Base-by-base conservation (phyloP, 495 filamentous ascomycete genomes). In the Trichoderma virens region DNA sequence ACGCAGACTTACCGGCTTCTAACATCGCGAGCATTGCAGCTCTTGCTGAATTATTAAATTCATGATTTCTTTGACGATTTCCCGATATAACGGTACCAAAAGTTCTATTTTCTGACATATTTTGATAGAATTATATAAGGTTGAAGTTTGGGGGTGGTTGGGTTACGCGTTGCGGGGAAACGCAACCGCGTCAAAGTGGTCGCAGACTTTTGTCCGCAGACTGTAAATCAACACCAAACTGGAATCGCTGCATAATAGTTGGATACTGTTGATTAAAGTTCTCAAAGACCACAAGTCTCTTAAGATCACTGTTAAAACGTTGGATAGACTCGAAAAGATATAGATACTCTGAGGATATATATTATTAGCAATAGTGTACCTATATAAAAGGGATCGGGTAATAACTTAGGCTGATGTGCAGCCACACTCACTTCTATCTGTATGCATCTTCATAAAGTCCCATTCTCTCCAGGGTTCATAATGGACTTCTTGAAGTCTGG, bases 391-490 rank as follows among this genome's bases (percentile, higher is more conserved):
- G 38, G 38, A 32, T 56, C 54, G 54, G 23, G 60, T 8, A 65
- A 61, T 51, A 35, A 35, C 1, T 6, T 35, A 35, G 13, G 13
- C 6, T 35, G 2, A 35, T 65, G 59, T 59, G 61, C 59, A 66
- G 59, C 63, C 13, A 61, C 51, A 60, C 67, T 74, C 39, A 72
- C 67, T 20, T 69, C 59, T 67, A 62, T 72, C 69, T 28, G 70
- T 71, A 31, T 54, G 34, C 14, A 45, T 59, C 67, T 74, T 66
- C 23, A 61, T 23, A 62, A 13, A 43, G 45, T 66, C 41, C 71
- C 71, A 72, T 69, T 68, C 67, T 62, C 70, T 72, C 73, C 71
- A 73, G 64, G 70, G 70, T 66, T 73, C 70, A 66, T 74, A 72
- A 62, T 71, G 67, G 64, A 74, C 59, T 69, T 72, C 72, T 67